Evolutionary conservation across 2,329 filamentous ascomycete genomes (phyloP).

Genomic region (Fusarium vanettenii): DNA sequence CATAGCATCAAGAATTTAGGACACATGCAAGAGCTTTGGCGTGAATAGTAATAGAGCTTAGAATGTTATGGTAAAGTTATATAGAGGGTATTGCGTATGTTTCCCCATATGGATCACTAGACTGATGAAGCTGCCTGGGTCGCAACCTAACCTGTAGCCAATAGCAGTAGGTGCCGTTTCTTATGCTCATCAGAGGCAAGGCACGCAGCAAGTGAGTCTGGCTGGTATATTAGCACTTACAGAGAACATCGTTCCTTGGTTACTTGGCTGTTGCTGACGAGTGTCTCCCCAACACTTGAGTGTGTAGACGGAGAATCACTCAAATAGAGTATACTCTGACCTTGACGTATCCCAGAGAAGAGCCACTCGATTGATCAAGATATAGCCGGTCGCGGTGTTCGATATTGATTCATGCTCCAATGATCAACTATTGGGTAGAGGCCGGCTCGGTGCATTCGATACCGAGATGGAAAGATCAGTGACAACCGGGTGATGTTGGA

Average conservation of each 20-base stretch:
- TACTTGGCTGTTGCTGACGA: background rate
- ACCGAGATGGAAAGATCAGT: background rate
- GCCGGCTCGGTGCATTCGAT: background rate
- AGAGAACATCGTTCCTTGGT: background rate
- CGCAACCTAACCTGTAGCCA: background rate
- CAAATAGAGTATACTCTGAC: background rate
- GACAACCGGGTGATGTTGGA: background rate
- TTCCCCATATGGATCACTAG: background rate
- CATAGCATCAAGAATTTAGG: background rate
- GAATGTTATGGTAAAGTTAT: too few species aligned
- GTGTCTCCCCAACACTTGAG: background rate
- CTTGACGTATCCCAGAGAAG: background rate
- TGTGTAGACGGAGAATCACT: background rate
- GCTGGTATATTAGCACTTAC: too few species aligned
- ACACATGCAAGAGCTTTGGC: background rate
- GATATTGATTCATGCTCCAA: background rate
- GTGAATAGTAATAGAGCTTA: background rate
- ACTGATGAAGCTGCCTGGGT: background rate
- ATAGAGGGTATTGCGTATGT: background rate
- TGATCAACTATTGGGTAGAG: background rate
- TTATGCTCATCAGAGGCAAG: background rate
- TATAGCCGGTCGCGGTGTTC: rapidly evolving
- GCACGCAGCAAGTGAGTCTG: background rate
- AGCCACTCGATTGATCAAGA: background rate
- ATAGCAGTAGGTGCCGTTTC: background rate